phyloP scores from a whole-genome alignment of 2,329 filamentous ascomycete genomes.

The Alternaria atra region DNA sequence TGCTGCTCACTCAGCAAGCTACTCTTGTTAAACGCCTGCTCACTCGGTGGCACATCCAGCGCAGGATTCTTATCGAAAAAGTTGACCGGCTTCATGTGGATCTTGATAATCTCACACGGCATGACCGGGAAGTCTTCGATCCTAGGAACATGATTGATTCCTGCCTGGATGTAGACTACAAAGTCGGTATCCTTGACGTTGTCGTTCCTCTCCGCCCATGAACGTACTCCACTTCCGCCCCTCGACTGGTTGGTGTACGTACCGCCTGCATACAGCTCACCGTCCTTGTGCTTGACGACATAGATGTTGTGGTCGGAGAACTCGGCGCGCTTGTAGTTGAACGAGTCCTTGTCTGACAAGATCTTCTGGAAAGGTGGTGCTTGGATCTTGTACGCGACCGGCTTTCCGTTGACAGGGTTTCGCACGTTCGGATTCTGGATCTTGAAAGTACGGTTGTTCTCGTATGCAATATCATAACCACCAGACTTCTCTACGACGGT shows the following conservation, averaged over 20 bases:
- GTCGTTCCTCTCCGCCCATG: constrained; percentile 62
- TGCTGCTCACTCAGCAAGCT: constrained; percentile 49
- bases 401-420: constrained; percentile 59
- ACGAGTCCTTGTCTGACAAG: constrained; percentile 61
- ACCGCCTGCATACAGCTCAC: constrained; percentile 68
- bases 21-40: constrained; percentile 59
- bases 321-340: constrained; percentile 66
- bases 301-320: constrained; percentile 68
- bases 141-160: constrained; percentile 65
- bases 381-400: constrained; percentile 61
- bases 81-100: constrained; percentile 67
- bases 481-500: constrained; percentile 60
- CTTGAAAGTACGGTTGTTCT: constrained; percentile 59
- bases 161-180: constrained; percentile 66
- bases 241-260: constrained; percentile 69
- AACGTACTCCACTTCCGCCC: constrained; percentile 58
- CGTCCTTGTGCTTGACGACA: constrained; percentile 65
- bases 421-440: constrained; percentile 57
- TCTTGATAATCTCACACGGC: constrained; percentile 65
- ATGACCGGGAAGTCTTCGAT: constrained; percentile 52
- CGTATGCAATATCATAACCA: constrained; percentile 59
- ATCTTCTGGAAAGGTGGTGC: constrained; percentile 62
- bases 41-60: constrained; percentile 65
- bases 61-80: constrained; percentile 68
- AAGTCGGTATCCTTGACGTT: constrained; percentile 65